A percentile compares a stretch with the other conserved stretches of the same genome.
Conservation (phyloP, 108 stramenopile species). For the Fragilaria radians region DNA sequence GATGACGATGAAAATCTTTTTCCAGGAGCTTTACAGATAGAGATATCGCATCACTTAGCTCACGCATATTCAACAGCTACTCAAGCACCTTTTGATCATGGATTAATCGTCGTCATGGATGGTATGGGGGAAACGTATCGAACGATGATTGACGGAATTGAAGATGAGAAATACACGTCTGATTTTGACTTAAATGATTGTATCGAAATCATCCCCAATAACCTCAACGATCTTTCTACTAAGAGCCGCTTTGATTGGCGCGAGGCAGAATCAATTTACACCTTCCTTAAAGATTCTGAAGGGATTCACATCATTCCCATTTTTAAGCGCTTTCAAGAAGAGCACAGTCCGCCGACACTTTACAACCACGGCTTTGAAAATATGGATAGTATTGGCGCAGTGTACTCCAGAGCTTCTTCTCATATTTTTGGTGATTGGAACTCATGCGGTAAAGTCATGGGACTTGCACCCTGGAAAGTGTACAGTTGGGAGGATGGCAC, state of each 20-base stretch:
- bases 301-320: constrained; percentile 44
- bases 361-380: constrained; percentile 93
- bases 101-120: constrained; percentile 92
- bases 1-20: constrained; percentile 65
- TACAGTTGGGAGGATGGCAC: constrained; percentile 36
- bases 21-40: constrained; percentile 29
- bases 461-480: constrained; percentile 86
- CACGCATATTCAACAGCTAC: constrained; percentile 90
- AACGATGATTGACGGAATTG: constrained; percentile 59
- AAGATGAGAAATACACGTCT: constrained; percentile 60
- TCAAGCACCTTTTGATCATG: constrained; percentile 71
- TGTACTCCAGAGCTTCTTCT: constrained; percentile 87
- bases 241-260: constrained; percentile 67
- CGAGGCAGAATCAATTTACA: constrained; percentile 92
- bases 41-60: constrained; percentile 93
- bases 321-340: constrained; percentile 89
- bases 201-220: constrained; percentile 45
- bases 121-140: constrained; percentile 91
- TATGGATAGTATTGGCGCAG: constrained; percentile 92
- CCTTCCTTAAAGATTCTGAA: constrained; percentile 40
- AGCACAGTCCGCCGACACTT: constrained; percentile 59
- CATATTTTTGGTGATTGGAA: constrained; percentile 97
- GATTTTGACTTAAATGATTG: constrained; percentile 53
- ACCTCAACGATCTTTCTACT: constrained; percentile 47
- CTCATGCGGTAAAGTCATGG: constrained; percentile 95